These are phyloP conservation scores for Priceomyces fermenticarens DNA, from an alignment of 805 yeast genomes.

Conservation along the genomic window DNA sequence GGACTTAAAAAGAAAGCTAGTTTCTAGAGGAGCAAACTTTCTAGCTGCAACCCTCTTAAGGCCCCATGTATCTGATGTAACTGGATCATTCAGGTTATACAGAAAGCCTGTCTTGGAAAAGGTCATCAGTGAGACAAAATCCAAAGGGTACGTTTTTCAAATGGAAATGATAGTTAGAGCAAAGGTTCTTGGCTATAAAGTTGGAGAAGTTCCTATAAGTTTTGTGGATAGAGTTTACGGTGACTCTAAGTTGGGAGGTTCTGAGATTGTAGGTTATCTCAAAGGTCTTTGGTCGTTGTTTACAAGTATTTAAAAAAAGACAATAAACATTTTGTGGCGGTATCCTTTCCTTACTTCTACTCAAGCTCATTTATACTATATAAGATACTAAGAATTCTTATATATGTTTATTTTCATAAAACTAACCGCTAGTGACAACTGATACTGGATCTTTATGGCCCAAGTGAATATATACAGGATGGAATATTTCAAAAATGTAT, in stretches of 20 bases:
- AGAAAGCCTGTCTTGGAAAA: slow-evolving; percentile 65
- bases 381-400: background rate
- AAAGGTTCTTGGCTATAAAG: slow-evolving; percentile 64
- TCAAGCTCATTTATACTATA: too few relatives aligned
- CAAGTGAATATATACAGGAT: too few relatives aligned
- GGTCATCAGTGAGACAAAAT: slow-evolving; percentile 63
- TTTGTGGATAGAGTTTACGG: slow-evolving; percentile 80
- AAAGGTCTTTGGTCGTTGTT: slow-evolving; percentile 75
- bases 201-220: slow-evolving; percentile 76
- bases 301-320: slow-evolving; percentile 45
- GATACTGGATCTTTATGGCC: background rate
- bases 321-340: too few relatives aligned
- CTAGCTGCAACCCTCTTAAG: slow-evolving; percentile 68
- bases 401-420: background rate
- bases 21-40: slow-evolving; percentile 78
- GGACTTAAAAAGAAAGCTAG: slow-evolving; percentile 77
- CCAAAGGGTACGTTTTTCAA: slow-evolving; percentile 81
- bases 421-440: background rate
- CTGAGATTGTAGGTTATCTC: slow-evolving; percentile 73
- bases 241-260: slow-evolving; percentile 76
- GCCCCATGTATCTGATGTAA: slow-evolving; percentile 70
- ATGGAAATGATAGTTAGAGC: slow-evolving; percentile 90
- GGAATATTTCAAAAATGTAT: too few relatives aligned
- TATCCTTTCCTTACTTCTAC: too few relatives aligned
- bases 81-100: slow-evolving; percentile 75